phyloP scores from a whole-genome alignment of 1,284 basidiomycete genomes.

The Ceratobasidium sp. region DNA sequence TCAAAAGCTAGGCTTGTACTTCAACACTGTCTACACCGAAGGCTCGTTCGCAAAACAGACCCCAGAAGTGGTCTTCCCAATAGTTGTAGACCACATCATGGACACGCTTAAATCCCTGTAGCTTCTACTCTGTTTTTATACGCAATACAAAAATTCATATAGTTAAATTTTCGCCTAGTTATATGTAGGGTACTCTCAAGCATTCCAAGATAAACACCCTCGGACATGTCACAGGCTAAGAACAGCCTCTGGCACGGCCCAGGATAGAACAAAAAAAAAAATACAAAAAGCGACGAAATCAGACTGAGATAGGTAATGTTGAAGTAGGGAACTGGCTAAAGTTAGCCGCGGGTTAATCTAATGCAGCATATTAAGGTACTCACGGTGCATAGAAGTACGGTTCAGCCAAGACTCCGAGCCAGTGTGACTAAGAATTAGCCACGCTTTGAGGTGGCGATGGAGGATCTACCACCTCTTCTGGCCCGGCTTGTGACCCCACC shows the following conservation, averaged over 20 bases:
- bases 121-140: no score
- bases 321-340: background rate
- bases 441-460: background rate
- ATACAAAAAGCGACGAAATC: no score
- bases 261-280: background rate
- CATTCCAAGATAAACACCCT: background rate
- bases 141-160: background rate
- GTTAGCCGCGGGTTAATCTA: background rate
- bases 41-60: no score
- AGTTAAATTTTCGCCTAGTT: no score
- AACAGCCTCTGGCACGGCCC: background rate
- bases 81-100: no score
- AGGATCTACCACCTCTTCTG: background rate
- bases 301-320: background rate
- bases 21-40: no score
- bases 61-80: no score
- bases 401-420: background rate
- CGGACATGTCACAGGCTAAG: background rate
- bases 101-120: no score
- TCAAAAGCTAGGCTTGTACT: no score
- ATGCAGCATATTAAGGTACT: background rate
- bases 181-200: no score
- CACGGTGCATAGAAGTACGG: background rate
- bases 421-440: background rate
- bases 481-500: slow-evolving; percentile 7